phyloP scores from a whole-genome alignment of 1,139 yeast genomes.

The Saccharomycopsis crataegensis region DNA sequence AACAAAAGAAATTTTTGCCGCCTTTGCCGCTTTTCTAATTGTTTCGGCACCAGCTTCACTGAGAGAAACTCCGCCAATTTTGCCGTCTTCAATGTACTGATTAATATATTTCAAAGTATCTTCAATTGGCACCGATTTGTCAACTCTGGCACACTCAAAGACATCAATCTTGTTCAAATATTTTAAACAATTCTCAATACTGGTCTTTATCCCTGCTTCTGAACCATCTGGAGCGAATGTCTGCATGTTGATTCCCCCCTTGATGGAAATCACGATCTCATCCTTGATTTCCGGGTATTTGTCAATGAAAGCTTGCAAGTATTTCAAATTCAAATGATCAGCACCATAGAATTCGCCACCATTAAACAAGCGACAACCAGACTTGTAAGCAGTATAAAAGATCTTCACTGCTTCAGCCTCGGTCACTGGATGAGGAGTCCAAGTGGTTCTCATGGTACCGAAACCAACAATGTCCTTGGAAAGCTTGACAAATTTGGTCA shows the following conservation, averaged over 20 bases:
- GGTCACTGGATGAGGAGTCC: conserved; percentile 38
- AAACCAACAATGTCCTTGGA: conserved; percentile 38
- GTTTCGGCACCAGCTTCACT: conserved; percentile 63
- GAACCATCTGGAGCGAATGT: conserved; percentile 42
- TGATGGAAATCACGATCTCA: conserved; percentile 52
- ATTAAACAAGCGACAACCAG: conserved; percentile 54
- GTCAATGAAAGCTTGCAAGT: conserved; percentile 49
- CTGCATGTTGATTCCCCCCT: conserved; percentile 46
- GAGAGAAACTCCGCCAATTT: conserved; percentile 58
- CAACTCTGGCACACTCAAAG: conserved; percentile 67
- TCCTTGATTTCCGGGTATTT: conserved; percentile 47
- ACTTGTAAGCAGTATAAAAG: conserved; percentile 33
- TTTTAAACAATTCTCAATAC: conserved; percentile 44
- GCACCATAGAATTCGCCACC: conserved; percentile 76
- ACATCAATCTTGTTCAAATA: conserved; percentile 42
- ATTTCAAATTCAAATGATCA: conserved; percentile 42
- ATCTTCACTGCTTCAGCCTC: conserved; percentile 41
- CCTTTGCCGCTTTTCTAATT: conserved; percentile 46
- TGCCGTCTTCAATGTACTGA: conserved; percentile 47
- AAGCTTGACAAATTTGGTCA: neutral
- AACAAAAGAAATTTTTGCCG: conserved; percentile 52
- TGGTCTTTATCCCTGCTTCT: conserved; percentile 38
- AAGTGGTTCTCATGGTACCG: conserved; percentile 61
- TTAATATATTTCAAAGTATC: conserved; percentile 44
- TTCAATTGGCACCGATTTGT: conserved; percentile 39